Conservation (phyloP, 2,329 filamentous ascomycete species). For the Thielaviopsis punctulata region DNA sequence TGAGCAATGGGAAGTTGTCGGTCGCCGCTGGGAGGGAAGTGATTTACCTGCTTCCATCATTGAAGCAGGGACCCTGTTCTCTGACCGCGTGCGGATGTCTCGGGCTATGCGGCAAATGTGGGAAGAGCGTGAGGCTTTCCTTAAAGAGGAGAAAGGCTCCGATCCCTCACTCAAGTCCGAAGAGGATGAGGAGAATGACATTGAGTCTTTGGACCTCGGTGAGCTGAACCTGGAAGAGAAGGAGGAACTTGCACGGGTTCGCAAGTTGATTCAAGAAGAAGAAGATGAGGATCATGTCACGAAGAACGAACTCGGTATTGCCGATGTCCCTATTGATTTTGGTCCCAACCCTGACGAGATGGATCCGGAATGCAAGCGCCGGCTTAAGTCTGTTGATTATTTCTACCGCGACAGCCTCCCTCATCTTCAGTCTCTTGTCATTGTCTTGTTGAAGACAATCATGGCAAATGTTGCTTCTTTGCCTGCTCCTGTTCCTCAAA, state of each 20-base stretch:
- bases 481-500: constrained; percentile 9
- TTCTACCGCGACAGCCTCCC: constrained; percentile 78
- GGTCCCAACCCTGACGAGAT: constrained; percentile 33
- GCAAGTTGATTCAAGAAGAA: constrained; percentile 23
- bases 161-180: constrained; percentile 30
- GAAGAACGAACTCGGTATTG: constrained; percentile 16
- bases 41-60: constrained; percentile 89
- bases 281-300: constrained; percentile 14
- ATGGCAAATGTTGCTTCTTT: constrained; percentile 77
- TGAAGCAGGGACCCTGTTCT: constrained; percentile 85
- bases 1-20: constrained; percentile 62
- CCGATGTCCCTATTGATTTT: constrained; percentile 17
- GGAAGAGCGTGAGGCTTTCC: constrained; percentile 81
- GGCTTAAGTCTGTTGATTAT: constrained; percentile 56
- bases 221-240: constrained; percentile 26
- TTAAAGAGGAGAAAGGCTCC: constrained; percentile 88
- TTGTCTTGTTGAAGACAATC: constrained; percentile 80
- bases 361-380: constrained; percentile 39
- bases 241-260: constrained; percentile 26
- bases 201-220: constrained; percentile 29
- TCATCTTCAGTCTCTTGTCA: constrained; percentile 79
- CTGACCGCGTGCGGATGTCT: constrained; percentile 76
- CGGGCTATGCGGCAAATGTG: constrained; percentile 83
- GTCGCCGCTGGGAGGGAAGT: constrained; percentile 79
- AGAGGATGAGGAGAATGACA: constrained; percentile 24